Evolutionary conservation across 768 basidiomycete genomes (phyloP).

Genomic region (Naematelia encephala): DNA sequence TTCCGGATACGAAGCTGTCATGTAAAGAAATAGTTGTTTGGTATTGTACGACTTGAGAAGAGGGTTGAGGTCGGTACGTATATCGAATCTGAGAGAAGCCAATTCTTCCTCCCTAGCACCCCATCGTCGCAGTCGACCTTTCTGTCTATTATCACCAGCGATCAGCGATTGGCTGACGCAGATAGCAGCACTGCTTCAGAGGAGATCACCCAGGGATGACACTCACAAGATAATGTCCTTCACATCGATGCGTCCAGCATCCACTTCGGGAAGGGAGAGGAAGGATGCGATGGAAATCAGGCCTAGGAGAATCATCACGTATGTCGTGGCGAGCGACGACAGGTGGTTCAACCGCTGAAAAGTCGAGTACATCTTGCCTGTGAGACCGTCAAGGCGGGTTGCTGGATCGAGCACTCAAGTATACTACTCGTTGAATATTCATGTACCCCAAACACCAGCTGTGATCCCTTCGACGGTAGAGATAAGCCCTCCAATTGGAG

Average conservation of each 20-base stretch:
- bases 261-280: slow-evolving; percentile 32
- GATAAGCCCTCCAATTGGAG: no score
- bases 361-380: slow-evolving; percentile 38
- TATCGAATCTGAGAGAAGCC: slow-evolving; percentile 39
- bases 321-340: slow-evolving; percentile 40
- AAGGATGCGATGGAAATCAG: slow-evolving; percentile 39
- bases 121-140: slow-evolving; percentile 37
- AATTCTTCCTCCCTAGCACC: slow-evolving; percentile 40
- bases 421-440: no score
- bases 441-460: no score
- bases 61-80: slow-evolving; percentile 39
- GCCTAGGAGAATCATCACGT: slow-evolving; percentile 39
- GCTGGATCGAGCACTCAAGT: not conserved
- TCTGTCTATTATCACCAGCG: slow-evolving; percentile 17
- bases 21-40: slow-evolving; percentile 44
- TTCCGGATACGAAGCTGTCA: slow-evolving; percentile 37
- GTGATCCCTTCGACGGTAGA: no score
- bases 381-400: not conserved
- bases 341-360: slow-evolving; percentile 40
- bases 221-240: slow-evolving; percentile 43
- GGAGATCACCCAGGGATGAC: not conserved
- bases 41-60: slow-evolving; percentile 45
- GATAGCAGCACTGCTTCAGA: not conserved
- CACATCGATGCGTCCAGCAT: slow-evolving; percentile 35
- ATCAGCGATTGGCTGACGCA: not conserved